These are phyloP conservation scores for Delitschia confertaspora DNA, from an alignment of 495 filamentous ascomycete species.

Conservation along the genomic window DNA sequence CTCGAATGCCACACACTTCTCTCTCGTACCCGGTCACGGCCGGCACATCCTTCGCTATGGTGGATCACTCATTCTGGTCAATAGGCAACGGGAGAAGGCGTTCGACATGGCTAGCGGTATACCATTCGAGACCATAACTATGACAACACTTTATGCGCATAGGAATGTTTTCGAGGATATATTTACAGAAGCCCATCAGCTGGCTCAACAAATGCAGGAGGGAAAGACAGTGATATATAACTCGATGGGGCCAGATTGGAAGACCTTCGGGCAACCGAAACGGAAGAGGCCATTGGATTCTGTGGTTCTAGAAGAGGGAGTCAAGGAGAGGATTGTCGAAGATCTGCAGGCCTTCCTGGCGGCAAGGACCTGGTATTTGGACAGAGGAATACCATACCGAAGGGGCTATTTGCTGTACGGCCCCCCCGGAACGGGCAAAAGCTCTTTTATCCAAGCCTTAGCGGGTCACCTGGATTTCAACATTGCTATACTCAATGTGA, in stretches of 20 bases:
- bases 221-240: conserved; percentile 95
- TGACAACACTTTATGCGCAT: conserved; percentile 84
- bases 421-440: conserved; percentile 91
- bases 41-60: conserved; percentile 77
- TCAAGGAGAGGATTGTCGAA: conserved; percentile 74
- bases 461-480: conserved; percentile 89
- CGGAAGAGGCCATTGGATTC: conserved; percentile 81
- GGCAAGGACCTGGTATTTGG: conserved; percentile 79
- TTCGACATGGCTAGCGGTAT: conserved; percentile 65
- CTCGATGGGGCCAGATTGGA: conserved; percentile 70
- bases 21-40: conserved; percentile 83
- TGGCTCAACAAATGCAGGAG: conserved; percentile 67
- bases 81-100: conserved; percentile 71
- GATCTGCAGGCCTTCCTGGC: conserved; percentile 79
- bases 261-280: conserved; percentile 75
- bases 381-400: conserved; percentile 90
- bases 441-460: conserved; percentile 89
- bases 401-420: conserved; percentile 90
- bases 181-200: conserved; percentile 71
- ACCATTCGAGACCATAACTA: conserved; percentile 87
- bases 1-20: conserved; percentile 70
- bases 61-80: conserved; percentile 75
- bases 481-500: conserved; percentile 88
- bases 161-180: conserved; percentile 78
- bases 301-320: conserved; percentile 75